A percentile compares a stretch with the other conserved stretches of the same genome.
Conservation (phyloP, 768 basidiomycete genomes). For the Suillus americanus region DNA sequence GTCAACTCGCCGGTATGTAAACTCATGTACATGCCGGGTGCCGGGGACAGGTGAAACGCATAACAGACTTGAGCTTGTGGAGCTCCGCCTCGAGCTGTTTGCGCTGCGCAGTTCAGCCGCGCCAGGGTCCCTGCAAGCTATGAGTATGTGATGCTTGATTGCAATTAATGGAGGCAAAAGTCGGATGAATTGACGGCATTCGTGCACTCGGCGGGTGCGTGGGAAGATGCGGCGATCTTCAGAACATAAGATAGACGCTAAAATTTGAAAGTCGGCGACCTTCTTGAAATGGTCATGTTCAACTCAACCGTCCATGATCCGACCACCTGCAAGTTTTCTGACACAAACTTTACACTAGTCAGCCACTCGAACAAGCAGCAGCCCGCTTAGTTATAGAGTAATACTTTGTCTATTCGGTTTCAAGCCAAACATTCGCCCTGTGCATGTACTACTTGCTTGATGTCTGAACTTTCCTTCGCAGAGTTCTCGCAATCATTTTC, state of each 20-base stretch:
- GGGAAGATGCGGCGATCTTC: no score
- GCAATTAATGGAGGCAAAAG: no score
- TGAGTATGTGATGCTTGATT: no score
- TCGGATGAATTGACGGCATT: no score
- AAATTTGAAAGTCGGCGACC: neutral
- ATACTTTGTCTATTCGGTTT: neutral
- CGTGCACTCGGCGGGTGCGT: no score
- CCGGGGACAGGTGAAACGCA: neutral
- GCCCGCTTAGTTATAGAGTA: neutral
- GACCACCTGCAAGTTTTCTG: neutral
- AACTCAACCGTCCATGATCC: neutral
- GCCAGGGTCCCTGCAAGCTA: no score
- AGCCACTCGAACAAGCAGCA: neutral
- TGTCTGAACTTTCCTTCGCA: slow-evolving; percentile 9
- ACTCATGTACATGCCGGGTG: no score
- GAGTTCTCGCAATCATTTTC: slow-evolving; percentile 11
- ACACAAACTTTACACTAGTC: neutral
- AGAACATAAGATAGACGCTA: neutral
- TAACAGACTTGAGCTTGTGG: neutral
- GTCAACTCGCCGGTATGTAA: neutral
- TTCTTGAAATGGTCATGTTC: neutral
- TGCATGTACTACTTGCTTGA: neutral
- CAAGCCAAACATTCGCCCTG: neutral
- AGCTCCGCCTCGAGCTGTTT: neutral
- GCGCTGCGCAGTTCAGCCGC: no score